Evolutionary conservation across 306 rosid species (phyloP), one percentile per base, ranked within the genome.

Genomic region (Echinosophora koreensis): DNA sequence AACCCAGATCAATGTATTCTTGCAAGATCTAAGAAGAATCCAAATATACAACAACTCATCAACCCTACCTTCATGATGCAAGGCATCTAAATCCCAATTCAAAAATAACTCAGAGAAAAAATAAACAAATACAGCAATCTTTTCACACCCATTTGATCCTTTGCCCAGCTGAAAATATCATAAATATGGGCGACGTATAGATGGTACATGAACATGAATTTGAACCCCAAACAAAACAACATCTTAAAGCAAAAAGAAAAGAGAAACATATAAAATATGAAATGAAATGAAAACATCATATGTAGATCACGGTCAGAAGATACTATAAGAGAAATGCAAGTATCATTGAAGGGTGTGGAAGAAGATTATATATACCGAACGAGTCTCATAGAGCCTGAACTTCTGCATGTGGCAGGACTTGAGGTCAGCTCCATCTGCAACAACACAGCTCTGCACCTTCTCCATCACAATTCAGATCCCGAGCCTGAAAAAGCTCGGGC

Each of bases 311-410:
- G 59, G 4, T 70, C 34, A 55, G 59, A 59, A 81, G 6, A 78
- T 7, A 34, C 8, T 0, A 10, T n/a, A 50, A 28, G 4, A 39
- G 71, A 34, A 76, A 81, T 77, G 77, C 28, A 73, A n/a, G 47
- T 74, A 81, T 54, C 39, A 67, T 51, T 60, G 42, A 59, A 38
- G 16, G 0, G 18, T 8, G 37, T 0, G 30, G 71, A 67, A 22
- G 32, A 64, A 55, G 11, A 59, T 49, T n/a, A 78, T 52, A 34
- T 27, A 83, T 92, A 95, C 99, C 94, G 97, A 90, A 79, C 88
- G 89, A 15, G 97, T 90, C 79, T 95, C 99, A 30, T 95, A 92
- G 60, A 95, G 99, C 81, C 89, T 93, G 90, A 95, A 95, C 86
- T 92, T 95, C 84, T 95, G 95, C 96, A 95, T 83, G 73, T 77